Conservation (phyloP, 2,329 filamentous ascomycete genomes). For the Alternaria incomplexa region DNA sequence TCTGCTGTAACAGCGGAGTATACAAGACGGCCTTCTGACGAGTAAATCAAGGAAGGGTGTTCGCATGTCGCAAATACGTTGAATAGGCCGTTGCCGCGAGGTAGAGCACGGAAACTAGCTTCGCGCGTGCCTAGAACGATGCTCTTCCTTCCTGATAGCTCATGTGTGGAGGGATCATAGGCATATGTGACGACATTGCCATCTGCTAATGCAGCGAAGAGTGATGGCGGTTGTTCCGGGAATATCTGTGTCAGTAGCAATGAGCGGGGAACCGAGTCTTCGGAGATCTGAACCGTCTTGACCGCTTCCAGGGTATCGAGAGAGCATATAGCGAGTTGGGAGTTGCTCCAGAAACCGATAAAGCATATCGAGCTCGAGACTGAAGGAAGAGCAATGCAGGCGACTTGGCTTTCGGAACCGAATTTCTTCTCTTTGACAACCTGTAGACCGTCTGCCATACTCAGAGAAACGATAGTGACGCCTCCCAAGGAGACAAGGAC, state of each 20-base stretch:
- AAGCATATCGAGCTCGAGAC: slow-evolving; percentile 71
- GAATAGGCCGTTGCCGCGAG: slow-evolving; percentile 67
- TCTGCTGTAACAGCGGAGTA: slow-evolving; percentile 95
- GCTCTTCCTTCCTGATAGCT: slow-evolving; percentile 76
- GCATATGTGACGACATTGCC: slow-evolving; percentile 87
- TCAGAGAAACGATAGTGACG: slow-evolving; percentile 71
- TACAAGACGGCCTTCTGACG: slow-evolving; percentile 82
- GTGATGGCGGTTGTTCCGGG: slow-evolving; percentile 68
- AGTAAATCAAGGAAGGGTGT: slow-evolving; percentile 92
- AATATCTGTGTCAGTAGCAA: slow-evolving; percentile 81
- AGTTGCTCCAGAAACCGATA: slow-evolving; percentile 87
- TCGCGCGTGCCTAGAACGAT: slow-evolving; percentile 86
- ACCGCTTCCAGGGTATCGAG: slow-evolving; percentile 70
- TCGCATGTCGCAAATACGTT: slow-evolving; percentile 95
- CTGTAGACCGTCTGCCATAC: slow-evolving; percentile 64
- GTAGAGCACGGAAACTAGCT: slow-evolving; percentile 79
- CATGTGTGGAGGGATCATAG: slow-evolving; percentile 66
- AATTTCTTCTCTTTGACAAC: slow-evolving; percentile 67
- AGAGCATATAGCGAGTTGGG: slow-evolving; percentile 75
- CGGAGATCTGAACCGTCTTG: slow-evolving; percentile 60
- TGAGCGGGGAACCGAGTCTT: slow-evolving; percentile 82
- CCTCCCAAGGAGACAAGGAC: slow-evolving; percentile 79
- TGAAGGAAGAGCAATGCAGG: slow-evolving; percentile 78
- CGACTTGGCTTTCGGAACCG: slow-evolving; percentile 74
- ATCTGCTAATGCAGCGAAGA: slow-evolving; percentile 91